Base-by-base conservation (phyloP, 345 rosid species). In the Clarkia xantiana region DNA sequence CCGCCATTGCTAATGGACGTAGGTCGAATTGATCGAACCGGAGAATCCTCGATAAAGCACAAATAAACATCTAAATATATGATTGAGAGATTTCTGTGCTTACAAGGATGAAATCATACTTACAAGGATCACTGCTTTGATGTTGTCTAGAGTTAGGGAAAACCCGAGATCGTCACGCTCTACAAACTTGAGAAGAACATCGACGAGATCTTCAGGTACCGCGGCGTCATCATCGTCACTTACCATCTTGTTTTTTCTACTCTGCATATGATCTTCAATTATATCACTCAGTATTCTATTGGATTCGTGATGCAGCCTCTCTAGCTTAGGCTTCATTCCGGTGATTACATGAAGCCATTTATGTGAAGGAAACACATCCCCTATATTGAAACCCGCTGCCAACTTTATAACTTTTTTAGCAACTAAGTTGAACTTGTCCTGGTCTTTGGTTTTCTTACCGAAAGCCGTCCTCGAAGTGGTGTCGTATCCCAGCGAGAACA, bases 261-360 rank as follows among this genome's bases (percentile, higher is more conserved):
- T 42, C 10, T 53, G 17, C 19, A 1, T 40, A 36, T 22, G 57
- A 3, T 53, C 17, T 6, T 12, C 16, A 3, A 53, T 18, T 12
- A 53, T 53, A 18, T 42, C 34, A 8, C 23, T 36, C 3, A 53
- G 4, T 20, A 53, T 41, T 11, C 20, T 22, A 14, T 20, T 39
- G 10, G 10, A 11, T 18, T 53, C 46, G 18, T 6, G 18, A 11
- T 40, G 57, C 57, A 53, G 13, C 18, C n/a, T 42, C 47, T 53
- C 57, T 2, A 19, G 36, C 17, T 20, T 42, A 14, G 16, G 14
- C 38, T 36, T 53, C 47, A 22, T 7, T 10, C 48, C 40, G 14
- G 18, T 42, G 8, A 53, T n/a, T 10, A 18, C 14, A 13, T 53
- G 47, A 20, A 53, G 17, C 39, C n/a, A 6, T 44, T 42, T 53